Evolutionary conservation across 495 filamentous ascomycete genomes (phyloP), one percentile per base, ranked within the genome.

Genomic region (Hypomontagnella monticulosa): DNA sequence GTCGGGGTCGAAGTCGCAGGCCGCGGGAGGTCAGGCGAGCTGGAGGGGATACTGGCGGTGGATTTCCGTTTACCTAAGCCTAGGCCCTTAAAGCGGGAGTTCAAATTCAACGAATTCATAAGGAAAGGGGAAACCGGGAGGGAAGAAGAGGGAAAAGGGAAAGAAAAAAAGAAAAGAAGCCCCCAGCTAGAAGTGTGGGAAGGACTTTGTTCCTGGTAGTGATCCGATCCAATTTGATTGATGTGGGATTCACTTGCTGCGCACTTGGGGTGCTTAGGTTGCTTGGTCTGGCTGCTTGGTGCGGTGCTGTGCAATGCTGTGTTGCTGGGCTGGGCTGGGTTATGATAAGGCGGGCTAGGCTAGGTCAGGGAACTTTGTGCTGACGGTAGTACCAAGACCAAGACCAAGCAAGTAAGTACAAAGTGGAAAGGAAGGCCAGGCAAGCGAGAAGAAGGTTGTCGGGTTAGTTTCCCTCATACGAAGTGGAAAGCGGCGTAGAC

Each of bases 101-200:
- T 87, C 83, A 85, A 81, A 76, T 84, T 86, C 83, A 85, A 77
- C 76, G 81, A 85, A 80, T 82, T 84, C 84, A 86, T 87, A 83
- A 76, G 80, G 76, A 71, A 74, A 60, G 61, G 55, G 56, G 57
- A 33, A 44, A 53, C 61, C 46, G 61, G 52, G 47, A 61, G 54
- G 49, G 53, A 69, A 60, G 68, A 53, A 59, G 63, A 60, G 69
- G 55, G 69, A 68, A 61, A 50, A 66, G 60, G 69, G 60, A 60
- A 57, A 43, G 57, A 62, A 66, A 42, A 32, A 53, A 48, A 14
- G 54, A 56, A 61, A 43, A 51, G 55, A 53, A 57, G 32, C 41
- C 41, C 41, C 36, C 27, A 16, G 23, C 11, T 50, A 59, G 34
- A 59, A 27, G 36, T 44, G 63, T 53, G 67, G 62, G 57, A 66